Evolutionary conservation across 257 asterid genomes (phyloP), one percentile per base, ranked within the genome.

Genomic region (Craterostigma plantagineum): DNA sequence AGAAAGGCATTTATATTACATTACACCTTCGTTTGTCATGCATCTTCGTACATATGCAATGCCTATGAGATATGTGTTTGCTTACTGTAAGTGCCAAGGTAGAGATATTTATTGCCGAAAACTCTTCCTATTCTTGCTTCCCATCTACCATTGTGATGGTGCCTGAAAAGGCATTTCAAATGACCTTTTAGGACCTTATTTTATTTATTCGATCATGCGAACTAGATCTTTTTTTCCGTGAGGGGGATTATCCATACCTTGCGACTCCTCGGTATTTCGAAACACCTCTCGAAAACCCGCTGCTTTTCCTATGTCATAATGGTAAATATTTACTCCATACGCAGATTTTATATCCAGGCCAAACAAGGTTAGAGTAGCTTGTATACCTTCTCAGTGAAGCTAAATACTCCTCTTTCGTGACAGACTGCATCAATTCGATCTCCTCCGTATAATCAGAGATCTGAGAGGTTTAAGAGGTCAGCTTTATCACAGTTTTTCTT

Each of bases 211-310:
- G 30, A 23, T 23, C 6, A 6, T 23, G 30, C 30, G 30, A n/a
- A n/a, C n/a, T n/a, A n/a, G n/a, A n/a, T n/a, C n/a, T n/a, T n/a
- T n/a, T n/a, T n/a, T n/a, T n/a, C n/a, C n/a, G n/a, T n/a, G n/a
- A n/a, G 30, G 30, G 30, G 30, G 30, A 23, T 23, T 23, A 23
- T 23, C 6, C n/a, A 17, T 59, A 81, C 94, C 92, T 74, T 9
- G 94, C 92, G 10, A 81, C 94, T 49, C 94, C 94, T 71, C 92
- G 70, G 53, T 75, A 81, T 65, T 73, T 81, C 0, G 94, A 81
- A 27, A 75, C 77, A 35, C 94, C 94, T 62, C 94, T 77, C 42
- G 94, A 77, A 56, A 81, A 81, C 30, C 94, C 94, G 11, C 92
- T 77, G 46, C 94, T 81, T 50, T 54, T 77, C 44, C 93, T 80